Evolutionary conservation across 2,329 filamentous ascomycete species (phyloP).

Genomic region (Aspergillus melleus): DNA sequence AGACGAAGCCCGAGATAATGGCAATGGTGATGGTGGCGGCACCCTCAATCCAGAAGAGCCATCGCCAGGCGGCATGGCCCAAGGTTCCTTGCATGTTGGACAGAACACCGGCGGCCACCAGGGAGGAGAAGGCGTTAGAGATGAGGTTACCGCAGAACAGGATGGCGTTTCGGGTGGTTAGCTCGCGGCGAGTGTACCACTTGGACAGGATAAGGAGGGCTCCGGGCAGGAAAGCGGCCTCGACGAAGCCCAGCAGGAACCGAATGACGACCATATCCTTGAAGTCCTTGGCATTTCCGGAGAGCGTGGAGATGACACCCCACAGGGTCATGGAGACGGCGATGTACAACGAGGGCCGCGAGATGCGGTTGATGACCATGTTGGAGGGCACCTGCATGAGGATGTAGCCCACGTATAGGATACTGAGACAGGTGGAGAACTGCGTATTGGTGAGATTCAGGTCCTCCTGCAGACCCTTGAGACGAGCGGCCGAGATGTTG

Average conservation of each 20-base stretch:
- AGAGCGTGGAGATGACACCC: constrained; percentile 61
- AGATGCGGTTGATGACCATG: constrained; percentile 47
- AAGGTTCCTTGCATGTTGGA: constrained; percentile 44
- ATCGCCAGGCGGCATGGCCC: constrained; percentile 45
- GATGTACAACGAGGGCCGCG: constrained; percentile 47
- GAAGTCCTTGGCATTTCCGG: constrained; percentile 45
- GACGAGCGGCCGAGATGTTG: constrained; percentile 42
- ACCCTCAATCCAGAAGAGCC: constrained; percentile 44
- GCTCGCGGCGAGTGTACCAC: constrained; percentile 51
- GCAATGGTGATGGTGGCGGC: not conserved
- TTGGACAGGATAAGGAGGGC: constrained; percentile 45
- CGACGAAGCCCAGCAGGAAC: constrained; percentile 40
- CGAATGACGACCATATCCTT: constrained; percentile 38
- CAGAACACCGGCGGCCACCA: constrained; percentile 48
- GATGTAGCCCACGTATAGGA: constrained; percentile 50
- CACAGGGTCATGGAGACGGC: constrained; percentile 54
- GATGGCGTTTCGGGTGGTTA: constrained; percentile 46
- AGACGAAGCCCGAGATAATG: constrained; percentile 34
- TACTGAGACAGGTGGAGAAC: constrained; percentile 43
- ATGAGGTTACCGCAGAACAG: constrained; percentile 50
- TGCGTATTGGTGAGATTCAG: constrained; percentile 35
- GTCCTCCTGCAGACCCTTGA: constrained; percentile 41
- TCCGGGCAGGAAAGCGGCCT: constrained; percentile 42
- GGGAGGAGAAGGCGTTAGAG: constrained; percentile 48
- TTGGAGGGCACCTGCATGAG: constrained; percentile 50